phyloP scores from a whole-genome alignment of 306 rosid genomes.

The Citrullus amarus region DNA sequence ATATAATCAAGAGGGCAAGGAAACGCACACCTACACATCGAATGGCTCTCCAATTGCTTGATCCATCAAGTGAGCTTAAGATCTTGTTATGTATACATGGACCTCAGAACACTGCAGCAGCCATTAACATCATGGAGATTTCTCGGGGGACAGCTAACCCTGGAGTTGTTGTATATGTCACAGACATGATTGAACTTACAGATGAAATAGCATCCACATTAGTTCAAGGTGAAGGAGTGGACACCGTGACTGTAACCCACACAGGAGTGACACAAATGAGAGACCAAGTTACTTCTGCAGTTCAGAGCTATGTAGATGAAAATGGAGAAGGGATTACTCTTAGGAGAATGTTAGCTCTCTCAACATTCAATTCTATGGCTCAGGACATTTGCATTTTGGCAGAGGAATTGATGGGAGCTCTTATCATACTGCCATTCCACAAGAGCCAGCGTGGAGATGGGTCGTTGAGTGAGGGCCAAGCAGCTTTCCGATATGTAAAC shows the following conservation, averaged over 20 bases:
- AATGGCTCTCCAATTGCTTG: constrained; percentile 62
- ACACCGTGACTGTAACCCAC: constrained; percentile 40
- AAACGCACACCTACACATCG: constrained; percentile 50
- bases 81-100: constrained; percentile 67
- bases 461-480: constrained; percentile 38
- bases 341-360: constrained; percentile 45
- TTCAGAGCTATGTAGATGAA: constrained; percentile 36
- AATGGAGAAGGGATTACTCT: constrained; percentile 36
- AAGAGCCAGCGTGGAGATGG: constrained; percentile 44
- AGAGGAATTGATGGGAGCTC: constrained; percentile 55
- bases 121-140: constrained; percentile 75
- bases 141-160: constrained; percentile 49
- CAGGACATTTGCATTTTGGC: constrained; percentile 56
- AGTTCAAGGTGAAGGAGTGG: constrained; percentile 32
- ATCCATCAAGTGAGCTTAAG: constrained; percentile 46
- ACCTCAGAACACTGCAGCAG: constrained; percentile 35
- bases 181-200: constrained; percentile 75
- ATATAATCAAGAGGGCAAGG: constrained; percentile 72
- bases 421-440: constrained; percentile 82
- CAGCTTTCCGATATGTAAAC: constrained; percentile 68
- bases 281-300: constrained; percentile 39
- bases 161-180: constrained; percentile 46
- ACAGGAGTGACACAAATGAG: constrained; percentile 34
- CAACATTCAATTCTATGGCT: constrained; percentile 50
- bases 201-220: constrained; percentile 40